Base-by-base conservation (phyloP, 441 rosid genomes). In the Populus tomentosa region DNA sequence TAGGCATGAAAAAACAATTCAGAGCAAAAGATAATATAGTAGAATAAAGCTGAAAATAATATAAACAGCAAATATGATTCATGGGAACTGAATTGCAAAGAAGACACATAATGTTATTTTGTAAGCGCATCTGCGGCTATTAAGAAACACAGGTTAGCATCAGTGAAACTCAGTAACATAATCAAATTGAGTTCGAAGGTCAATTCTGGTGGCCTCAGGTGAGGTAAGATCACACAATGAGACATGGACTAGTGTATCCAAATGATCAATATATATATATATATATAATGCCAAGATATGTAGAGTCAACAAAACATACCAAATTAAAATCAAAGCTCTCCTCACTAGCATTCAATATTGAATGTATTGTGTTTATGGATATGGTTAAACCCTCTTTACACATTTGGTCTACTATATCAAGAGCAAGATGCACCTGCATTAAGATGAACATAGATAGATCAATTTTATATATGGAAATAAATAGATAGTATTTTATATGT, bases 341-440 rank as follows among this genome's bases (percentile, higher is more conserved):
- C 42, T 89, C 94, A 79, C 78, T 65, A 38, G 90, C 87, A 80
- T 46, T 79, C 80, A 95, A 76, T 71, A 93, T 79, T 32, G 86
- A 75, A 77, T 90, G 84, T 72, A 95, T 69, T n/a, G 83, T 77
- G 77, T 77, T 77, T 65, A 81, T 74, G 65, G 93, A 84, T 78
- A 91, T 50, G 64, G 82, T 71, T 78, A 90, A 85, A 74, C 89
- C 90, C 69, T 18, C 87, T 75, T 85, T 86, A 84, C 87, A 87
- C 89, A 93, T 87, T 84, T 86, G 79, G 36, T 92, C 90, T 66
- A 86, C 90, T 63, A 92, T 59, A 81, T 90, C 92, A 80, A 95
- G 86, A 78, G 98, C 97, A 42, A 76, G 81, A 80, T 84, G 89
- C 84, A 93, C 98, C 99, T 95, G 85, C 79, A 68, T 75, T 77